These are phyloP conservation scores for Rhodotorula toruloides DNA, from an alignment of 768 basidiomycete genomes.

Conservation along the genomic window DNA sequence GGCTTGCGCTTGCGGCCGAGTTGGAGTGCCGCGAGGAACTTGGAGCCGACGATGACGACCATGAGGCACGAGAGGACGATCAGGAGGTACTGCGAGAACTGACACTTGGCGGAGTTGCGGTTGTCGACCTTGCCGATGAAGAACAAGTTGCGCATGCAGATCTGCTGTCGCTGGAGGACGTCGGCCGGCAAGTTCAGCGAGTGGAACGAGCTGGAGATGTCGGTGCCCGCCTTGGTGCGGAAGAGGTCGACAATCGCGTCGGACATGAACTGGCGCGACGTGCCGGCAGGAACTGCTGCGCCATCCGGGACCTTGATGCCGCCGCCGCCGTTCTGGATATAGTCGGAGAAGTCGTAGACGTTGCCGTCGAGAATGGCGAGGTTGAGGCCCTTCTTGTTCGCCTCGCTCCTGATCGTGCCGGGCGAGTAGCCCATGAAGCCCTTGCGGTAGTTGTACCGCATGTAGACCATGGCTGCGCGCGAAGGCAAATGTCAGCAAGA, in stretches of 20 bases:
- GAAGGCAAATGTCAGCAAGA: neutral
- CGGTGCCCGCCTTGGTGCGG: slow-evolving; percentile 65
- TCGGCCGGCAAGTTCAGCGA: slow-evolving; percentile 58
- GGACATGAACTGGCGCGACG: slow-evolving; percentile 66
- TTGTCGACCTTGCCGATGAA: slow-evolving; percentile 85
- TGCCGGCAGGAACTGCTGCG: slow-evolving; percentile 41
- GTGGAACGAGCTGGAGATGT: slow-evolving; percentile 73
- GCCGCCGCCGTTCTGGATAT: slow-evolving; percentile 60
- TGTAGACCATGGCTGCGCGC: slow-evolving; percentile 58
- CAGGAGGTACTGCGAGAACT: slow-evolving; percentile 84
- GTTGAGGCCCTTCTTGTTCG: slow-evolving; percentile 52
- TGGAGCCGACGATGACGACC: slow-evolving; percentile 93
- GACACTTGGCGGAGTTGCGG: slow-evolving; percentile 83
- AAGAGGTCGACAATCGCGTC: slow-evolving; percentile 66
- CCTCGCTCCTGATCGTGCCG: slow-evolving; percentile 54
- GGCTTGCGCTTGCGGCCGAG: slow-evolving; percentile 74
- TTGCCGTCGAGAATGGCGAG: slow-evolving; percentile 81
- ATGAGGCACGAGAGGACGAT: slow-evolving; percentile 83
- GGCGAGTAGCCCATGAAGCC: slow-evolving; percentile 84
- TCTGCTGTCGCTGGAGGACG: slow-evolving; percentile 66
- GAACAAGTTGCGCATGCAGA: slow-evolving; percentile 90
- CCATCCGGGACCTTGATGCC: slow-evolving; percentile 43
- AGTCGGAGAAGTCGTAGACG: slow-evolving; percentile 80
- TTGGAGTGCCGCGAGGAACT: slow-evolving; percentile 85
- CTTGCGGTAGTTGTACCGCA: slow-evolving; percentile 81